Percentiles rank a stretch among this genome's conserved stretches.
phyloP scores from a whole-genome alignment of 345 rosid genomes.

The Corymbia maculata region DNA sequence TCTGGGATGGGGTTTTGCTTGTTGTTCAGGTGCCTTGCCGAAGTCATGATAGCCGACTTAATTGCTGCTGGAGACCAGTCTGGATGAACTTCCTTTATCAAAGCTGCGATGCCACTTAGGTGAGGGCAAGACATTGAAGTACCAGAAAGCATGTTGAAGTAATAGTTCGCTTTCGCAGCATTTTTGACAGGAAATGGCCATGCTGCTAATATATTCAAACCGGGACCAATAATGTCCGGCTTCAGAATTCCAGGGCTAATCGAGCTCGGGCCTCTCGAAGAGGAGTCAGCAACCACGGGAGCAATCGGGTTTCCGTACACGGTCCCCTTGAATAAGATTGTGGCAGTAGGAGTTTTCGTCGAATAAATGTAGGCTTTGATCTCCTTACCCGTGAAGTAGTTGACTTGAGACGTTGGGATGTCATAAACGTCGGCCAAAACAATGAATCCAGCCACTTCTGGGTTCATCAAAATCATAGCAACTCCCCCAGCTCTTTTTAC shows the following conservation, averaged over 20 bases:
- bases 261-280: not conserved
- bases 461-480: not conserved
- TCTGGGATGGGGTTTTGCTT: not conserved
- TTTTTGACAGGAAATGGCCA: not conserved
- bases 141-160: not conserved
- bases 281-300: not conserved
- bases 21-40: not conserved
- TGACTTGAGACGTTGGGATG: not conserved
- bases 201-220: not conserved
- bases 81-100: not conserved
- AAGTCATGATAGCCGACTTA: not conserved
- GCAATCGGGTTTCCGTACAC: not conserved
- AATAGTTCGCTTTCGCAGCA: not conserved
- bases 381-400: not conserved
- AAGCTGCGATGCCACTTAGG: not conserved
- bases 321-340: not conserved
- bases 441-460: not conserved
- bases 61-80: not conserved
- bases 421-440: not conserved
- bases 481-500: not conserved
- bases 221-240: not conserved
- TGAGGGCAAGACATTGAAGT: not conserved
- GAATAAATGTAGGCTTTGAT: not conserved
- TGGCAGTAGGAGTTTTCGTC: not conserved
- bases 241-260: not conserved